A percentile compares a stretch with the other conserved stretches of the same genome.
Evolutionary conservation across 169 alveolate genomes (phyloP).

Genomic region (Cryptosporidium bovis): DNA sequence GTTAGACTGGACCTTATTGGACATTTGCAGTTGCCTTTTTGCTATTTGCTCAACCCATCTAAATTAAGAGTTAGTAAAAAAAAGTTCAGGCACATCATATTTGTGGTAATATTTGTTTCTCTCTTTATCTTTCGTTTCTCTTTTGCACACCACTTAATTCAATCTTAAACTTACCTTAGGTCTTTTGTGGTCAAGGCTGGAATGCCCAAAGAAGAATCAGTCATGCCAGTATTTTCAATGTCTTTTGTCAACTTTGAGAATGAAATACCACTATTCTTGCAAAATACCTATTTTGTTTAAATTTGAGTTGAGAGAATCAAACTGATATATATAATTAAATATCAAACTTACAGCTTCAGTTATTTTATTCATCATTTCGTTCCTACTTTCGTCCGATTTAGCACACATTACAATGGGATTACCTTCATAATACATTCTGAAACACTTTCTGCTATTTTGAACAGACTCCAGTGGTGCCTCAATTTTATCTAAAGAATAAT

Average conservation of each 20-base stretch:
- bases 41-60: conserved; percentile 75
- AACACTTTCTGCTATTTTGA: conserved; percentile 73
- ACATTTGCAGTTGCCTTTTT: conserved; percentile 49
- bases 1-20: conserved; percentile 66
- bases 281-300: conserved; percentile 26
- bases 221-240: conserved; percentile 51
- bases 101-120: too few species aligned
- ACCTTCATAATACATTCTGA: conserved; percentile 68
- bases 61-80: not conserved
- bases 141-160: not conserved
- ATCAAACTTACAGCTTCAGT: conserved; percentile 75
- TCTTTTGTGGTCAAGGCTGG: conserved; percentile 71
- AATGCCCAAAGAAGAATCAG: conserved; percentile 55
- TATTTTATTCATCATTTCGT: conserved; percentile 71
- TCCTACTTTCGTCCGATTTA: conserved; percentile 55
- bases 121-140: not conserved
- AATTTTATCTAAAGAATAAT: conserved; percentile 41
- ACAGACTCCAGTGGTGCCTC: conserved; percentile 70
- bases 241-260: conserved; percentile 18
- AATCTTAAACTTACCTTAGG: conserved; percentile 55
- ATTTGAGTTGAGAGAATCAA: not conserved
- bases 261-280: conserved; percentile 66
- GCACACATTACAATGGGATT: conserved; percentile 69
- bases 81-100: too few species aligned
- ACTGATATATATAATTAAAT: conserved; percentile 1